These are phyloP conservation scores for Pleodorina starrii DNA, from an alignment of 139 green algal genomes.

Conservation along the genomic window DNA sequence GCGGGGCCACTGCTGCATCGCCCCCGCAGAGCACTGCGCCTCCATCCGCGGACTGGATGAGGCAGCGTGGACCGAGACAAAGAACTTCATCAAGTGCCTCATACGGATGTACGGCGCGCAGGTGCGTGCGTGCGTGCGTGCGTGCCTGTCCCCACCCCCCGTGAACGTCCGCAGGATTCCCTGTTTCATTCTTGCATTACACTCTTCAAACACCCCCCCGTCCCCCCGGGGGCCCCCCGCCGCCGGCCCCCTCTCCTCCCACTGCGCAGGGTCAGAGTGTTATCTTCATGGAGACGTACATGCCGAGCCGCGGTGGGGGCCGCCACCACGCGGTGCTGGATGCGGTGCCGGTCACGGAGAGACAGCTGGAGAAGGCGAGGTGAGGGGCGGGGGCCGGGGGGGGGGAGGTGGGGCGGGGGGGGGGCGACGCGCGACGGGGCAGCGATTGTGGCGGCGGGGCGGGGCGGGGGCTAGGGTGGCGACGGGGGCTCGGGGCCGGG, in stretches of 20 bases:
- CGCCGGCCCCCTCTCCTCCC: not conserved
- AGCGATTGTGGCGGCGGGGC: too few species aligned
- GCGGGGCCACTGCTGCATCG: constrained; percentile 89
- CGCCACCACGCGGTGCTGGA: constrained; percentile 89
- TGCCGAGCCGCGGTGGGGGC: constrained; percentile 41
- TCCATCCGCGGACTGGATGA: constrained; percentile 85
- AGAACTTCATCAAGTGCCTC: constrained; percentile 99
- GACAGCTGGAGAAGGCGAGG: constrained; percentile 61
- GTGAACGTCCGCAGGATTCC: too few species aligned
- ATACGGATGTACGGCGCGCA: constrained; percentile 87
- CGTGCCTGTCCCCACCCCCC: too few species aligned
- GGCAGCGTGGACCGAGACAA: constrained; percentile 92
- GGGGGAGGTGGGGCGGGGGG: not conserved
- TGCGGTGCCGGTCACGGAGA: constrained; percentile 80
- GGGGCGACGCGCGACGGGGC: too few species aligned
- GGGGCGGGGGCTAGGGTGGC: too few species aligned
- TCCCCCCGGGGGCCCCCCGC: too few species aligned
- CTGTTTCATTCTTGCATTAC: too few species aligned
- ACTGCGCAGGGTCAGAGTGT: constrained; percentile 68
- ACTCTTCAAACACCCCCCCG: too few species aligned
- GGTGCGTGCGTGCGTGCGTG: constrained; percentile 45
- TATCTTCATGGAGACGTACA: constrained; percentile 94
- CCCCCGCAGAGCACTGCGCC: constrained; percentile 81
- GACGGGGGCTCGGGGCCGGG: too few species aligned
- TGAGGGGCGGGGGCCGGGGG: not conserved